Conservation (phyloP, 768 basidiomycete species). For the Roridomyces roridus region DNA sequence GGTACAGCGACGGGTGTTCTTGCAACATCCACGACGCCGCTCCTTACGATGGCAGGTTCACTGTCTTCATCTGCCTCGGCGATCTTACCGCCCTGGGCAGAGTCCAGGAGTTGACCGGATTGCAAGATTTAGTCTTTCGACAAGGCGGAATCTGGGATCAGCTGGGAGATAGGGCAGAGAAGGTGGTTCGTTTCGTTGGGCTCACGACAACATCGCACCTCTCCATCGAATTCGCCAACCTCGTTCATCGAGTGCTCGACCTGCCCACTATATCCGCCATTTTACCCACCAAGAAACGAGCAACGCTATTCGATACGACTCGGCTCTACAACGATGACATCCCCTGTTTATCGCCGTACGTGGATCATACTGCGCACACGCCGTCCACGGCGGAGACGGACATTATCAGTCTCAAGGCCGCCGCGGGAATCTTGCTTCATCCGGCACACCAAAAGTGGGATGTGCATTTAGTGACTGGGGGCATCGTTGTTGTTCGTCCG, state of each 20-base stretch:
- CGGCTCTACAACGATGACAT: slow-evolving; percentile 11
- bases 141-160: background rate
- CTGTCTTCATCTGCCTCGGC: slow-evolving; percentile 10
- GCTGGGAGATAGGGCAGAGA: background rate
- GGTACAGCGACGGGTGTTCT: background rate
- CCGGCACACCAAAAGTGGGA: slow-evolving; percentile 16
- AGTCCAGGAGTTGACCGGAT: background rate
- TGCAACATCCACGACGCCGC: background rate
- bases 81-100: background rate
- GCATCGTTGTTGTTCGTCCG: slow-evolving; percentile 4
- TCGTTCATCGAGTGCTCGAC: background rate
- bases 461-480: background rate
- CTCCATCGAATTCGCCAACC: background rate
- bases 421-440: slow-evolving; percentile 1
- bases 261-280: background rate
- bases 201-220: slow-evolving; percentile 3
- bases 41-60: slow-evolving; percentile 6
- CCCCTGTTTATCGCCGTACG: background rate
- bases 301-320: background rate
- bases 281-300: background rate
- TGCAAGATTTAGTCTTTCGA: background rate
- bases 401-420: background rate
- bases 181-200: background rate
- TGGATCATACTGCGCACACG: background rate
- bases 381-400: background rate